Conservation (phyloP, 2,329 filamentous ascomycete species). For the Colletotrichum camelliae region DNA sequence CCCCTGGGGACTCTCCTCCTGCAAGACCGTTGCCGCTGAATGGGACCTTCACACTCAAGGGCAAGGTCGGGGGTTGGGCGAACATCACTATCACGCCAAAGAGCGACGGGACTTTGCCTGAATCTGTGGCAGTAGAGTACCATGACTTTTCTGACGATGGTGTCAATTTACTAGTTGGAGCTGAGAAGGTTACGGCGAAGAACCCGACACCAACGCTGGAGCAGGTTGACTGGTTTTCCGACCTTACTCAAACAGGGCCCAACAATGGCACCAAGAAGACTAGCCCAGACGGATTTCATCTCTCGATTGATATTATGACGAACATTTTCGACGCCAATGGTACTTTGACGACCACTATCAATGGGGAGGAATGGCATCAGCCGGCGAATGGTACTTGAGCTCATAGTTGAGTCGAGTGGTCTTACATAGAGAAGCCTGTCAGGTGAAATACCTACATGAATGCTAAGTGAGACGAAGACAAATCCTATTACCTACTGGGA, state of each 20-base stretch:
- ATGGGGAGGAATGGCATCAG: conserved; percentile 41
- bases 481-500: background rate
- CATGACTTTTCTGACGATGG: conserved; percentile 41
- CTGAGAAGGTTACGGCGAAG: conserved; percentile 36
- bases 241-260: conserved; percentile 37
- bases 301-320: conserved; percentile 39
- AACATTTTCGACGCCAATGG: conserved; percentile 48
- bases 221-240: conserved; percentile 41
- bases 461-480: background rate
- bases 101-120: background rate
- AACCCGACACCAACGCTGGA: conserved; percentile 28
- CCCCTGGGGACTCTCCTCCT: background rate
- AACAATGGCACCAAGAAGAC: conserved; percentile 41
- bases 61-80: conserved; percentile 18
- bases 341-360: conserved; percentile 40
- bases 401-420: background rate
- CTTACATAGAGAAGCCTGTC: background rate
- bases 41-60: conserved; percentile 25
- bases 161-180: conserved; percentile 34
- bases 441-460: background rate
- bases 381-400: conserved; percentile 36
- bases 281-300: conserved; percentile 40
- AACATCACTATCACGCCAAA: conserved; percentile 24
- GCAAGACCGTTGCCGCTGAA: background rate
- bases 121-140: conserved; percentile 38